Conservation (phyloP, 169 alveolate genomes). For the Theileria parva region DNA sequence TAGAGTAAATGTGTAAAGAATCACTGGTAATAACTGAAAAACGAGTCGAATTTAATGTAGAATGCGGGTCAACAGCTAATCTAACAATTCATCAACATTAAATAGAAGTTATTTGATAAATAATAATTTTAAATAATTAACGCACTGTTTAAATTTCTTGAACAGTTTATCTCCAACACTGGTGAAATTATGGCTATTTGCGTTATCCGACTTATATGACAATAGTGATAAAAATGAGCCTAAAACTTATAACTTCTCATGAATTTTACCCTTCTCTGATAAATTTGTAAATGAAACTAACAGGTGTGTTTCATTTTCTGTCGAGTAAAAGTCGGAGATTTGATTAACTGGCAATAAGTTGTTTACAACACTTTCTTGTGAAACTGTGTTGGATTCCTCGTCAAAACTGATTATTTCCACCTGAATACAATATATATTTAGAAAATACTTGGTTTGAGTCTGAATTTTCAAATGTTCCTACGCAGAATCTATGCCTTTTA, state of each 20-base stretch:
- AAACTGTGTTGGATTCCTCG: conserved; percentile 20
- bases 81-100: conserved; percentile 2
- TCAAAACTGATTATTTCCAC: conserved; percentile 30
- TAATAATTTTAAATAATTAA: no score
- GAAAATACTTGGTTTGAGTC: conserved; percentile 27
- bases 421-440: neutral
- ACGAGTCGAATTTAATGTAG: neutral
- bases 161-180: neutral
- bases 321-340: neutral
- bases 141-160: no score
- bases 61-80: conserved; percentile 22
- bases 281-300: neutral
- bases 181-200: no score
- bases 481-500: conserved; percentile 48
- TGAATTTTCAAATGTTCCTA: conserved; percentile 43
- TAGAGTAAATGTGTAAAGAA: neutral
- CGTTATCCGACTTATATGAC: no score
- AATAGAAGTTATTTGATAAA: no score
- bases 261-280: neutral
- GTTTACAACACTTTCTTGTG: conserved; percentile 3
- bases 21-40: conserved; percentile 38
- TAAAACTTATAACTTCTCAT: neutral
- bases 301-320: neutral
- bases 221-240: no score
- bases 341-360: conserved; percentile 26